A percentile compares a stretch with the other conserved stretches of the same genome.
Evolutionary conservation across 2,329 filamentous ascomycete genomes (phyloP).

Genomic region (Paraconiothyrium brasiliense): DNA sequence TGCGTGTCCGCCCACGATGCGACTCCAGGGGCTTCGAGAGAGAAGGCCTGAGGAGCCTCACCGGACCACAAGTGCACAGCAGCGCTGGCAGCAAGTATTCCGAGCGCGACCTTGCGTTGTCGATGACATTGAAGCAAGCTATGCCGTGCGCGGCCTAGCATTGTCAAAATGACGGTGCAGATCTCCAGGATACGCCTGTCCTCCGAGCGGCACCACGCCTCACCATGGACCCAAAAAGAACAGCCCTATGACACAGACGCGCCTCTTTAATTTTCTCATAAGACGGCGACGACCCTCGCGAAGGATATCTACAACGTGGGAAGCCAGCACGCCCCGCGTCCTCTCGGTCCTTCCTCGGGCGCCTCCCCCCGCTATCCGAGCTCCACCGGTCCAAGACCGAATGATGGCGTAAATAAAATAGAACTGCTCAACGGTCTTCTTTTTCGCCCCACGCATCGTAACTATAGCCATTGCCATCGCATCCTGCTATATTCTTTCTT

Average conservation of each 20-base stretch:
- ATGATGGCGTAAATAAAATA: constrained; percentile 46
- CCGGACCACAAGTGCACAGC: background rate
- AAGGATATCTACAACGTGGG: background rate
- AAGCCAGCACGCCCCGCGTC: constrained; percentile 4
- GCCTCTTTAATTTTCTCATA: background rate
- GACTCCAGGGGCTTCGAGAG: background rate
- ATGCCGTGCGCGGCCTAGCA: constrained; percentile 1
- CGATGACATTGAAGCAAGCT: constrained; percentile 11
- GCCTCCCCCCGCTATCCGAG: constrained; percentile 45
- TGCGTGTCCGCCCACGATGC: background rate
- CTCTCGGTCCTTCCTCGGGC: constrained; percentile 39
- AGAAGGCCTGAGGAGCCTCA: background rate
- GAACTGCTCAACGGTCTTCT: constrained; percentile 16
- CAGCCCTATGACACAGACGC: constrained; percentile 8
- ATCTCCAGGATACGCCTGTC: constrained; percentile 11
- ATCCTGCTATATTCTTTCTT: background rate
- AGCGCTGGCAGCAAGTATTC: constrained; percentile 10
- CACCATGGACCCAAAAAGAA: constrained; percentile 7
- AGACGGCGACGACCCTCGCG: background rate
- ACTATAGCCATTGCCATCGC: constrained; percentile 30
- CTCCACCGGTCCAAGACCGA: constrained; percentile 33
- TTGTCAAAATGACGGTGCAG: constrained; percentile 11
- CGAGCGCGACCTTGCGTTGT: constrained; percentile 7
- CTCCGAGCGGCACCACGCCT: constrained; percentile 11
- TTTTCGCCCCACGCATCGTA: constrained; percentile 27